Base-by-base conservation (phyloP, 1,139 yeast genomes). In the Saccharomycopsis crataegensis region DNA sequence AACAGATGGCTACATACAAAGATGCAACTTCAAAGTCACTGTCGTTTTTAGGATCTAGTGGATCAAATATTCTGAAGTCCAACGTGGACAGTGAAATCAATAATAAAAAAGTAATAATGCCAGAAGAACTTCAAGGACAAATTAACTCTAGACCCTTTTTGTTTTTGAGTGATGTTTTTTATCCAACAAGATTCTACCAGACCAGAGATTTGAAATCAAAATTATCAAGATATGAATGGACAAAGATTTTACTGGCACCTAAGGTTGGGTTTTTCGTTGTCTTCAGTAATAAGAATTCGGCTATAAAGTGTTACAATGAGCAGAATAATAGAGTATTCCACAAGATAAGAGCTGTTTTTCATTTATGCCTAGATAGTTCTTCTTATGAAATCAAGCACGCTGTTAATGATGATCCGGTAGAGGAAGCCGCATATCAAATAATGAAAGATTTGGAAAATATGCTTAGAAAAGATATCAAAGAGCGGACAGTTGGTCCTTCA, bases 381-480 rank as follows among this genome's bases (percentile, higher is more conserved):
- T 48, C 48, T 38, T 52, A 28, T 8, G 57, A 49, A 51, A 43
- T 49, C 56, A 57, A 45, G 57, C 57, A 41, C 54, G 41, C 48
- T 14, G 55, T 45, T 1, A 48, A 43, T 28, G 53, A 52, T 6
- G 31, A 52, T 17, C 66, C 67, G 14, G 63, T 74, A 1, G 78
- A 77, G 38, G 88, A 83, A 54, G 86, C 96, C 0, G 72, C 79
- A 1, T 72, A 76, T 45, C 70, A 78, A 58, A 70, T 89, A 46
- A 66, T 82, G 40, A 78, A 78, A 56, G 96, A 89, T 59, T 75
- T 89, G 53, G 80, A 79, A 59, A 70, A 74, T 6, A 81, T 83
- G 52, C 67, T 89, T 51, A 70, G 82, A 41, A 83, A 85, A 58
- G 96, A 89, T 67, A 78, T 89, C 40, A 74, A 88, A 62, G 93